phyloP scores from a whole-genome alignment of 2,329 filamentous ascomycete genomes.

The Trichoderma gracile region DNA sequence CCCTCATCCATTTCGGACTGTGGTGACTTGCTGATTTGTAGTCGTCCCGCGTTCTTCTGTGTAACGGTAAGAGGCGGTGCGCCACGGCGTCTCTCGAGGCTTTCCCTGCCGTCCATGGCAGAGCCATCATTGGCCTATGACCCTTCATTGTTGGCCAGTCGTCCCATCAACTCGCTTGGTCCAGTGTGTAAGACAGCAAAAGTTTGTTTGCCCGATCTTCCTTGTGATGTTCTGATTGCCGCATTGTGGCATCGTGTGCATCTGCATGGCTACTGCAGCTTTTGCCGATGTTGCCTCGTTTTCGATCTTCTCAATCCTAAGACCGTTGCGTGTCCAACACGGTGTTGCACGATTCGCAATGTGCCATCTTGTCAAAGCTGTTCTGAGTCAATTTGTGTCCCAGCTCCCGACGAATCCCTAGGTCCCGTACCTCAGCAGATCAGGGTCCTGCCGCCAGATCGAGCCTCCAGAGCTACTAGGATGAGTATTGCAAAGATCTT shows the following conservation, averaged over 20 bases:
- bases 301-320: background rate
- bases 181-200: background rate
- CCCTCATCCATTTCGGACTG: background rate
- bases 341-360: too few relatives aligned
- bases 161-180: background rate
- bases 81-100: conserved; percentile 10
- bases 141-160: background rate
- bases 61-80: conserved; percentile 1
- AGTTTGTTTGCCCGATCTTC: conserved; percentile 1
- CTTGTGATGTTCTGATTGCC: background rate
- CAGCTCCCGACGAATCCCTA: background rate
- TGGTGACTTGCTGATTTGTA: background rate
- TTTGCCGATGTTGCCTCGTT: background rate
- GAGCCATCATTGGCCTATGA: background rate
- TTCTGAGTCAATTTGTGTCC: background rate
- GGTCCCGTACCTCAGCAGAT: background rate
- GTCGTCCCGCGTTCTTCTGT: background rate
- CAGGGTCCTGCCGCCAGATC: background rate
- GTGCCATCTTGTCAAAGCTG: background rate
- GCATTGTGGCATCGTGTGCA: background rate
- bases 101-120: background rate
- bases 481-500: background rate
- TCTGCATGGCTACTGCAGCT: background rate
- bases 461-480: background rate
- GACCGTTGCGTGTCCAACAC: too few relatives aligned